Base-by-base conservation (phyloP, 179 eudicot genomes). In the Patellifolia procumbens region DNA sequence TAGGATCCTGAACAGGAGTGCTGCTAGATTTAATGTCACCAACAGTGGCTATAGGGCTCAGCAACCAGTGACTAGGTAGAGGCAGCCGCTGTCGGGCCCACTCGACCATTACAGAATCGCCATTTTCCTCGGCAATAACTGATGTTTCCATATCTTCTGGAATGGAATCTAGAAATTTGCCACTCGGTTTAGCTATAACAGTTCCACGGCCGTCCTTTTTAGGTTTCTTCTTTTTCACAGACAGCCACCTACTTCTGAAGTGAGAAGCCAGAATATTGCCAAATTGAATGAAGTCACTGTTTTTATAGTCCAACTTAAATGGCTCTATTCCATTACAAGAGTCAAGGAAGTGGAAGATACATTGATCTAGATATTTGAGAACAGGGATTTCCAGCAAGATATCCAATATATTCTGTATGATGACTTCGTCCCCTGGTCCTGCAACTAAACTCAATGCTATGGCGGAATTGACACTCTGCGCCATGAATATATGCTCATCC, bases 21-120 rank as follows among this genome's bases (percentile, higher is more conserved):
- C 72, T 45, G 62, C 74, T 28, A 68, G 64, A 43, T 22, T 70
- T 88, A 65, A 64, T 63, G 70, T 75, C 75, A 70, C 68, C 80
- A 70, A 87, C 75, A 49, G 84, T 79, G 58, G 86, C 79, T 73
- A 94, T 78, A 76, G 97, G 88, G 84, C 94, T 91, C 24, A 93
- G 90, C 78, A 89, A 81, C 98, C 98, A 93, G 75, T 90, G 86
- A 58, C 61, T 60, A 59, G 92, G 93, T 82, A 93, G 94, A 78
- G 92, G 98, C 80, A 93, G 81, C 75, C 91, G 86, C 83, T 94
- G 98, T 75, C 82, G 86, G 63, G 95, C 95, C 98, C 98, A 94
- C 83, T 94, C 97, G 35, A 77, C 79, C 11, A 79, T 80, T 83
- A 91, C 74, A 74, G 89, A 69, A 74, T 81, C 80, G 55, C 75